Percentiles rank a stretch among this genome's conserved stretches.
These are phyloP conservation scores for Ascochyta clinopodiicola DNA, from an alignment of 2,329 filamentous ascomycete species.

Conservation along the genomic window DNA sequence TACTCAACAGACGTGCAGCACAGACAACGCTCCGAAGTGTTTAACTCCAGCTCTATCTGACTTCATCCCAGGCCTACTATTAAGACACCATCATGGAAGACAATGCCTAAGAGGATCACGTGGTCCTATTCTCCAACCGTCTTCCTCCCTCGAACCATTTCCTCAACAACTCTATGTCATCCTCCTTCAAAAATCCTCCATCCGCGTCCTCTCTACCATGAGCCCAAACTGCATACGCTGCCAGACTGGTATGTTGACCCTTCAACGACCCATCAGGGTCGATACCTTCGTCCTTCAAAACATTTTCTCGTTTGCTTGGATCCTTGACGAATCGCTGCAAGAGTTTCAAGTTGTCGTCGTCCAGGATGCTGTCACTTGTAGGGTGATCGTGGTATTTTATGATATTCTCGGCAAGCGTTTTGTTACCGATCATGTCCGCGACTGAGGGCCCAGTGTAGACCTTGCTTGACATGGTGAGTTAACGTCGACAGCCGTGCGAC, in stretches of 20 bases:
- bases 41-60: too few relatives aligned
- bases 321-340: conserved; percentile 5
- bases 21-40: too few relatives aligned
- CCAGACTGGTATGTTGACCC: not conserved
- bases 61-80: too few relatives aligned
- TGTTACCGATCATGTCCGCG: conserved; percentile 6
- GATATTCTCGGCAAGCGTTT: conserved; percentile 6
- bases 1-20: too few relatives aligned
- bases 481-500: not conserved
- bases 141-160: conserved; percentile 4
- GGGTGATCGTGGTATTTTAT: conserved; percentile 12
- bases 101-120: not conserved
- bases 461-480: not conserved
- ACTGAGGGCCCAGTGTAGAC: conserved; percentile 9
- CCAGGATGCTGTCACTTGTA: conserved; percentile 8
- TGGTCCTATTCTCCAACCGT: not conserved
- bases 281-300: conserved; percentile 6
- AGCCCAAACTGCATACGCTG: not conserved
- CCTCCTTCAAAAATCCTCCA: not conserved
- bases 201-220: not conserved
- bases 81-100: not conserved
- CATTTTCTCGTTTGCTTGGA: not conserved
- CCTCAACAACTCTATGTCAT: conserved; percentile 6
- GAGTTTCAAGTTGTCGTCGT: not conserved
- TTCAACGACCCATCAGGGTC: not conserved